phyloP scores from a whole-genome alignment of 2,329 filamentous ascomycete genomes.

The Xylariaceae sp. region DNA sequence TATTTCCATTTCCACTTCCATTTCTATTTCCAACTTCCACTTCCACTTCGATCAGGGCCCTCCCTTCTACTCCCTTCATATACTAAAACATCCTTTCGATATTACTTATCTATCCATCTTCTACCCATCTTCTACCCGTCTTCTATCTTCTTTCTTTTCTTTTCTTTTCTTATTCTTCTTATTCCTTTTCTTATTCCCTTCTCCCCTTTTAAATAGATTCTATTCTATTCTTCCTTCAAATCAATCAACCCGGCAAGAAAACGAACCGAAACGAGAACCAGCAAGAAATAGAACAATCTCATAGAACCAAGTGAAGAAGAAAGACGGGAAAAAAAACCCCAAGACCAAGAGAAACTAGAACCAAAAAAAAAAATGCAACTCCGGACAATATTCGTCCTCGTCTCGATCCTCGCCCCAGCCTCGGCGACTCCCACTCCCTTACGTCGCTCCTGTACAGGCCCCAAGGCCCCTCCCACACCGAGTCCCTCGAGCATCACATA shows the following conservation, averaged over 20 bases:
- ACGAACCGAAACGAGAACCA: background rate
- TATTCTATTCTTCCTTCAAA: no score
- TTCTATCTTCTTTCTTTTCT: no score
- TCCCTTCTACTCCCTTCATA: no score
- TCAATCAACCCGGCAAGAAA: background rate
- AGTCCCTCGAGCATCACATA: slow-evolving; percentile 21
- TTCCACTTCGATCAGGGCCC: no score
- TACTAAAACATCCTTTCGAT: no score
- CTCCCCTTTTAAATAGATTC: no score
- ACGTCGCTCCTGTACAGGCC: slow-evolving; percentile 16
- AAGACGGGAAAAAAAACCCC: background rate
- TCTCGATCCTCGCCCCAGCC: slow-evolving; percentile 25
- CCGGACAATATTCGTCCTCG: slow-evolving; percentile 23
- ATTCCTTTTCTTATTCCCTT: no score
- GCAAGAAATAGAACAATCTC: background rate
- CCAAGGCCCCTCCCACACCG: slow-evolving; percentile 2
- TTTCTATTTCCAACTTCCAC: no score
- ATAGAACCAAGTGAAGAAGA: background rate
- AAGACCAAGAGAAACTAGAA: slow-evolving; percentile 2
- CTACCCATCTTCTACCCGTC: no score
- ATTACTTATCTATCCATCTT: no score
- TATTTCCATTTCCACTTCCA: no score
- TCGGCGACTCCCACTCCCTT: slow-evolving; percentile 26
- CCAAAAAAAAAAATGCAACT: slow-evolving; percentile 25
- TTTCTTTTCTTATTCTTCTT: no score